Base-by-base conservation (phyloP, 169 alveolate genomes). In the Cryptosporidium sp. region DNA sequence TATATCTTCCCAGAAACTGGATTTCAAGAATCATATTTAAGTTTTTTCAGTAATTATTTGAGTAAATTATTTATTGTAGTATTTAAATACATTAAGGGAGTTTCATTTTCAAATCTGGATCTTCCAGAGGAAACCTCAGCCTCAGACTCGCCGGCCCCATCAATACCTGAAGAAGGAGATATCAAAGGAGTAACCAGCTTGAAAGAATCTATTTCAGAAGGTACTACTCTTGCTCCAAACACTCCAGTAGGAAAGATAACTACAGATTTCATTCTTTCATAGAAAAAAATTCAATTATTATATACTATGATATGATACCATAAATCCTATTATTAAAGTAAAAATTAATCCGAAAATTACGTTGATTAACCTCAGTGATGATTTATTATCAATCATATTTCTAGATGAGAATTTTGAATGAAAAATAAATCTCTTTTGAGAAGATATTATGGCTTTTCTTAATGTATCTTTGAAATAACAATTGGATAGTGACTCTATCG, bases 101-200 rank as follows among this genome's bases (percentile, higher is more conserved):
- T 45, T 1, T n/a, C 8, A 26, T 23, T 12, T 9, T 26, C n/a
- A 45, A 39, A 37, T 14, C 10, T 16, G 26, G 39, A 12, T 43
- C n/a, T 26, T 18, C 10, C 48, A 55, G 86, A 51, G 18, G 86
- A 50, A 58, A 52, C 58, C 35, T 23, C 86, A 16, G 21, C 31
- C 16, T 71, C 85, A 48, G 31, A 23, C 35, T 73, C 86, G 1
- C 86, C 86, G 0, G 35, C 59, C 12, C 86, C 86, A 3, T 73
- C 86, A 21, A 73, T 73, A 33, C 86, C 86, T 50, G 86, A 73
- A 51, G 86, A 73, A n/a, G 86, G 86, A 12, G 70, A 50, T 52
- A 73, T 73, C 9, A 73, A 73, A 58, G 39, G n/a, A 2, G 6
- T 59, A 73, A 18, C 51, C 10, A 4, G 52, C 58, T 29, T 21